Conservation (phyloP, 2,329 filamentous ascomycete genomes). For the Botrytis pseudocinerea region DNA sequence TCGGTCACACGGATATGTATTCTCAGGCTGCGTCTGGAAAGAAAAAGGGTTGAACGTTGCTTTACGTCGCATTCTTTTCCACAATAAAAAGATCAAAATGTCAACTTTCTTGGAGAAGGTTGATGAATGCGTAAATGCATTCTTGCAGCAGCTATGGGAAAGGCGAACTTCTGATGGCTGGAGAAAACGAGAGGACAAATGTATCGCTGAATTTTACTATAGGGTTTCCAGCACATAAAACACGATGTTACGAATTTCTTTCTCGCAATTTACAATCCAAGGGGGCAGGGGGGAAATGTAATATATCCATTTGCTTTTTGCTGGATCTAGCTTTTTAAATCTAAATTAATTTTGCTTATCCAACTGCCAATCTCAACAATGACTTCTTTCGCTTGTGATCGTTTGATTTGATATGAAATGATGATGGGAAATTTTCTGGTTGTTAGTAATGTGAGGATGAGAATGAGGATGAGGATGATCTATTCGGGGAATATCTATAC, state of each 20-base stretch:
- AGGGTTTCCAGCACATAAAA: neutral
- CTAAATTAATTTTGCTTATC: neutral
- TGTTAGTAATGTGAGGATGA: too few relatives aligned
- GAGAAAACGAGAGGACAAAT: neutral
- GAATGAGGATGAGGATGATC: too few relatives aligned
- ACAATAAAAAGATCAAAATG: neutral
- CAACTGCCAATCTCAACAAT: neutral
- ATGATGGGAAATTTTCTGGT: neutral
- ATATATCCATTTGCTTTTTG: conserved; percentile 10
- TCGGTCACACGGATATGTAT: conserved; percentile 28
- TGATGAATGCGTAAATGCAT: neutral
- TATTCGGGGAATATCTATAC: too few relatives aligned
- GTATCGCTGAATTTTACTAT: neutral
- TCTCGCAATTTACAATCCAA: too few relatives aligned
- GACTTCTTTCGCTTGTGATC: neutral
- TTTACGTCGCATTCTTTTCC: neutral
- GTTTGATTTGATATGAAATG: too few relatives aligned
- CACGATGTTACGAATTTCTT: neutral
- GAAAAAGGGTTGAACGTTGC: neutral
- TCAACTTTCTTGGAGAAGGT: neutral
- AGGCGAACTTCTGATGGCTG: neutral
- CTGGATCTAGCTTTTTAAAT: neutral
- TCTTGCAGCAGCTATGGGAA: neutral
- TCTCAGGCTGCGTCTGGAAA: conserved; percentile 4
- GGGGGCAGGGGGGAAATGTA: too few relatives aligned